These are phyloP conservation scores for Blastobotrys aristatus DNA, from an alignment of 1,139 yeast genomes.

Conservation along the genomic window DNA sequence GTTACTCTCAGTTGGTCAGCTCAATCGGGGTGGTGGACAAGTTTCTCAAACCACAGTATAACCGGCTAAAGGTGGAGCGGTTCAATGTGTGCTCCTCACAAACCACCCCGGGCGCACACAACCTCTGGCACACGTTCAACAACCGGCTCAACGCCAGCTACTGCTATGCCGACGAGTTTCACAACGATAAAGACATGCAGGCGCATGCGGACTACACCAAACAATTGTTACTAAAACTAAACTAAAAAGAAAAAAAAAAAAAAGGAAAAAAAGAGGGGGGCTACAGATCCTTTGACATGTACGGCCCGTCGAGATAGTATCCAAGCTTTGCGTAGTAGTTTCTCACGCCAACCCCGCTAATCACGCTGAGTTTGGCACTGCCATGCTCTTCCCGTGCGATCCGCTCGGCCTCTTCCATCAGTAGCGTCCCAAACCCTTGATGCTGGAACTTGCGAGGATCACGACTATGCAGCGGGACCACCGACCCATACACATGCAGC, in stretches of 20 bases:
- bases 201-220: neutral
- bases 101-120: neutral
- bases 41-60: neutral
- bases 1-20: neutral
- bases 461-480: constrained; percentile 94
- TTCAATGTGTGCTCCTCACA: too few relatives aligned
- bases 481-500: constrained; percentile 94
- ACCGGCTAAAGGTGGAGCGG: neutral
- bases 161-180: neutral
- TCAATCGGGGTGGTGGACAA: neutral
- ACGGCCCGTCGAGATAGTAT: constrained; percentile 90
- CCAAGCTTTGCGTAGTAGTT: constrained; percentile 92
- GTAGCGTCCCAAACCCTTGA: constrained; percentile 95
- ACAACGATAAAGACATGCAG: neutral
- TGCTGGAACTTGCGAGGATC: constrained; percentile 98
- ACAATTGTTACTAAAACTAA: too few relatives aligned
- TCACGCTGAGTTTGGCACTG: constrained; percentile 82
- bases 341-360: constrained; percentile 96
- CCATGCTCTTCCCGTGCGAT: constrained; percentile 96
- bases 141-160: neutral
- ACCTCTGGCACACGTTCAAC: neutral
- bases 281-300: constrained; percentile 66
- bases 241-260: too few relatives aligned
- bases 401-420: constrained; percentile 98
- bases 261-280: neutral